phyloP scores from a whole-genome alignment of 768 basidiomycete species.

The Cystoderma amianthinum region DNA sequence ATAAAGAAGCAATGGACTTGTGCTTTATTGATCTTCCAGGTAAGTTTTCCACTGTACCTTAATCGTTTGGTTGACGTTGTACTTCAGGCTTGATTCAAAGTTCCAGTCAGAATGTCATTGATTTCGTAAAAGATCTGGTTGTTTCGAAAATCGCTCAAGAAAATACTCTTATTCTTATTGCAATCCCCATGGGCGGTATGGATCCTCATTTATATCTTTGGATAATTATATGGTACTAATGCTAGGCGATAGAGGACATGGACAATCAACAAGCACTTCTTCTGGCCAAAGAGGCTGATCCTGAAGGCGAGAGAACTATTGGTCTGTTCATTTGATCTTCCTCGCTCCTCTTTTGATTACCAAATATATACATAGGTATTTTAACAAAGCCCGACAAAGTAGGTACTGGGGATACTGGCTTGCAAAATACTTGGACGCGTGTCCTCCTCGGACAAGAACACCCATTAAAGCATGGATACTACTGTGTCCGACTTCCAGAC shows the following conservation, averaged over 20 bases:
- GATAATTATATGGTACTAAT: neutral
- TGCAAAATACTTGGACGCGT: constrained; percentile 38
- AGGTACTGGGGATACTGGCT: constrained; percentile 28
- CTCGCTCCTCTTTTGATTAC: neutral
- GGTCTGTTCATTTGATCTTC: constrained; percentile 33
- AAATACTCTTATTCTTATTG: constrained; percentile 58
- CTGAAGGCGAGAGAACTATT: constrained; percentile 51
- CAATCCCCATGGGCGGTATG: constrained; percentile 59
- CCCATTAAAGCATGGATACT: constrained; percentile 50
- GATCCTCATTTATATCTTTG: neutral
- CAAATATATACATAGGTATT: constrained; percentile 33
- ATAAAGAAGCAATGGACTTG: constrained; percentile 38
- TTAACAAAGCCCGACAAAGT: constrained; percentile 67
- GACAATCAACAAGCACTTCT: constrained; percentile 54
- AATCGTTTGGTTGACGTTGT: constrained; percentile 2
- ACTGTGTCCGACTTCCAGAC: constrained; percentile 58
- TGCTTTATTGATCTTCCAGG: constrained; percentile 52
- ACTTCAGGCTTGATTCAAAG: constrained; percentile 54
- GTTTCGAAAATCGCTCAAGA: constrained; percentile 34
- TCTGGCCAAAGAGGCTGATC: constrained; percentile 49
- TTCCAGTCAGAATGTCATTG: constrained; percentile 26
- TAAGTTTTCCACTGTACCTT: constrained; percentile 14
- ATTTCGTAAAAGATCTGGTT: constrained; percentile 41
- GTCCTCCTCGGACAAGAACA: constrained; percentile 43
- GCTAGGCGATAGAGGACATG: constrained; percentile 65